A percentile compares a stretch with the other conserved stretches of the same genome.
phyloP scores from a whole-genome alignment of 176 grass and related monocot genomes.

The Puccinellia tenuiflora region DNA sequence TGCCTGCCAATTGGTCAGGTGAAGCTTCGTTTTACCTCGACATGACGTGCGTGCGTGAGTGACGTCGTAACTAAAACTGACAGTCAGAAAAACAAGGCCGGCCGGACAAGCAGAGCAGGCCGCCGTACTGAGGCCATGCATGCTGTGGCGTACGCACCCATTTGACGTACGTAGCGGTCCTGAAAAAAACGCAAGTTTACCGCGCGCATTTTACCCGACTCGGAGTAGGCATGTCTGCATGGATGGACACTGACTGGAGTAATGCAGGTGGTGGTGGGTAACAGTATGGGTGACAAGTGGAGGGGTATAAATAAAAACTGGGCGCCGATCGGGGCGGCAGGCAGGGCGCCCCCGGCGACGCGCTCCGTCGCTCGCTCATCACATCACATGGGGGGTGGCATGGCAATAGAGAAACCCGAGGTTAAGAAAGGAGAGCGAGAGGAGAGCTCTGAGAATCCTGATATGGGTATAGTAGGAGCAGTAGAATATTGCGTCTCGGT shows the following conservation, averaged over 20 bases:
- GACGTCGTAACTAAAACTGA: background rate
- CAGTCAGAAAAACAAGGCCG: background rate
- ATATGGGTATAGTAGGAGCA: no score
- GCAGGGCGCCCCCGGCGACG: conserved; percentile 42
- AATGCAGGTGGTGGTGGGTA: background rate
- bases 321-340: conserved; percentile 23
- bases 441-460: background rate
- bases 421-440: background rate
- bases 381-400: conserved; percentile 31
- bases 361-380: conserved; percentile 18
- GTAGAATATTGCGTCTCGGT: conserved; percentile 14
- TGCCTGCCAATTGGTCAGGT: background rate
- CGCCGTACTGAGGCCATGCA: background rate
- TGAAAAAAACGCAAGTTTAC: background rate
- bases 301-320: conserved; percentile 27
- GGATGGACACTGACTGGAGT: background rate
- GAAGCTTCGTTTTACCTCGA: conserved; percentile 32
- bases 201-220: background rate
- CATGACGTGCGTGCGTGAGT: conserved; percentile 5
- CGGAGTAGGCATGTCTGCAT: background rate
- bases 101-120: background rate
- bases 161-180: background rate
- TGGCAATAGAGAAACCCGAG: conserved; percentile 30
- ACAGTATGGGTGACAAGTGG: conserved; percentile 21
- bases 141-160: background rate